These are phyloP conservation scores for Annona cherimola DNA, from an alignment of 164 flowering plant genomes.

Conservation along the genomic window DNA sequence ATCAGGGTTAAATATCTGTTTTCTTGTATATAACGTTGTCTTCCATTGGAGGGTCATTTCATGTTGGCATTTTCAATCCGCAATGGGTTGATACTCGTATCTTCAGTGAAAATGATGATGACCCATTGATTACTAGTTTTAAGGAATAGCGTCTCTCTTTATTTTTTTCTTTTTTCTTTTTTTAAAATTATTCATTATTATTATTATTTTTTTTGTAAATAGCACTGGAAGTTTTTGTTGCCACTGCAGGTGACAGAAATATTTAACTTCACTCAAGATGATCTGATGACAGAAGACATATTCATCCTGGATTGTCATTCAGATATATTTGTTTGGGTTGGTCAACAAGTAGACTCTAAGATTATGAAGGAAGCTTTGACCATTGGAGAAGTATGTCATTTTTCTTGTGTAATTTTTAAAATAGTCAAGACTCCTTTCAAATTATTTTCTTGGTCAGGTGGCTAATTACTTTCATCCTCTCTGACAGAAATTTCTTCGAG, in stretches of 20 bases:
- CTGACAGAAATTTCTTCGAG: constrained; percentile 79
- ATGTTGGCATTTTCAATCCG: no score
- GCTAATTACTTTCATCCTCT: constrained; percentile 1
- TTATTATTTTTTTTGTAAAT: not conserved
- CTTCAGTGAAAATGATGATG: no score
- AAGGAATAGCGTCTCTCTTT: no score
- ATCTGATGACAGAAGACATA: constrained; percentile 97
- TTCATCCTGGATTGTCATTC: constrained; percentile 86
- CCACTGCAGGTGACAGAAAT: constrained; percentile 74
- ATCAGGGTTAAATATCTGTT: no score
- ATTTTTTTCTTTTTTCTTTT: not conserved
- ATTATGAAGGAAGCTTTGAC: constrained; percentile 57
- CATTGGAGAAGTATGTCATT: constrained; percentile 74
- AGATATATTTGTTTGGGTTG: constrained; percentile 91
- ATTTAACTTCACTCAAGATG: constrained; percentile 86
- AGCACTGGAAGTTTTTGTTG: constrained; percentile 3
- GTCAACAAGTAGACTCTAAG: constrained; percentile 77
- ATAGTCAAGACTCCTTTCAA: not conserved
- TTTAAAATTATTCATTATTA: not conserved
- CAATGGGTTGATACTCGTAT: no score
- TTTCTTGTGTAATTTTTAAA: not conserved
- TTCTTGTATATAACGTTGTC: no score
- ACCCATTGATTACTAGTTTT: no score
- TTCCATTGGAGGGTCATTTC: no score
- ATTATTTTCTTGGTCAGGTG: constrained; percentile 1